Evolutionary conservation across 306 rosid species (phyloP).

Genomic region (Vicia faba): DNA sequence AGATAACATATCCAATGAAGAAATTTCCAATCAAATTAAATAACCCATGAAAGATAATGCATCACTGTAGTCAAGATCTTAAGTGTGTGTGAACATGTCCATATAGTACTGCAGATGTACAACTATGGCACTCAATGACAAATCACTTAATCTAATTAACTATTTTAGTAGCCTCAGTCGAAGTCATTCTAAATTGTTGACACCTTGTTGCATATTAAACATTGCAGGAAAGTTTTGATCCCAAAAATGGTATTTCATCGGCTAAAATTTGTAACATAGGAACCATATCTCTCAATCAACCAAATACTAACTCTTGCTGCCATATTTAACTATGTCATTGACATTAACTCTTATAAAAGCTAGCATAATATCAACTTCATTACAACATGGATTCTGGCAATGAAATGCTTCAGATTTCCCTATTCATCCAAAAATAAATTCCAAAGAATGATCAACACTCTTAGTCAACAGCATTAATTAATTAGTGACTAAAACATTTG

Average conservation of each 20-base stretch:
- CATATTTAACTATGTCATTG: constrained; percentile 4
- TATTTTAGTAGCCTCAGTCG: background rate
- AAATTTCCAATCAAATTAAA: constrained; percentile 32
- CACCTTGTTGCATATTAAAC: constrained; percentile 4
- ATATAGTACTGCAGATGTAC: background rate
- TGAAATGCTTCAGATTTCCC: constrained; percentile 18
- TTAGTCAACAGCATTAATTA: constrained; percentile 10
- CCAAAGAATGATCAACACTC: constrained; percentile 12
- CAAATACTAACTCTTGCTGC: background rate
- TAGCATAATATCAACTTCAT: constrained; percentile 14
- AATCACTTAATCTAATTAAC: constrained; percentile 16
- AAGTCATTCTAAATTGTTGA: constrained; percentile 14
- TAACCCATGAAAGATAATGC: constrained; percentile 17
- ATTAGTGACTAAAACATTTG: background rate
- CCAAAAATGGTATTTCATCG: constrained; percentile 5
- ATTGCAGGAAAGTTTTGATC: constrained; percentile 23
- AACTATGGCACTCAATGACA: background rate
- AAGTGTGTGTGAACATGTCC: constrained; percentile 5
- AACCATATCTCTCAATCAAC: constrained; percentile 3
- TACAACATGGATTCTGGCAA: constrained; percentile 18
- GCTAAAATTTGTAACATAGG: constrained; percentile 14
- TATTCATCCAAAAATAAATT: constrained; percentile 9
- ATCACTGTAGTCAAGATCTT: constrained; percentile 15
- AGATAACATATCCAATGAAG: background rate
- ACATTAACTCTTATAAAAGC: constrained; percentile 17